These are phyloP conservation scores for Emericellopsis atlantica DNA, from an alignment of 2,329 filamentous ascomycete species.

Conservation along the genomic window DNA sequence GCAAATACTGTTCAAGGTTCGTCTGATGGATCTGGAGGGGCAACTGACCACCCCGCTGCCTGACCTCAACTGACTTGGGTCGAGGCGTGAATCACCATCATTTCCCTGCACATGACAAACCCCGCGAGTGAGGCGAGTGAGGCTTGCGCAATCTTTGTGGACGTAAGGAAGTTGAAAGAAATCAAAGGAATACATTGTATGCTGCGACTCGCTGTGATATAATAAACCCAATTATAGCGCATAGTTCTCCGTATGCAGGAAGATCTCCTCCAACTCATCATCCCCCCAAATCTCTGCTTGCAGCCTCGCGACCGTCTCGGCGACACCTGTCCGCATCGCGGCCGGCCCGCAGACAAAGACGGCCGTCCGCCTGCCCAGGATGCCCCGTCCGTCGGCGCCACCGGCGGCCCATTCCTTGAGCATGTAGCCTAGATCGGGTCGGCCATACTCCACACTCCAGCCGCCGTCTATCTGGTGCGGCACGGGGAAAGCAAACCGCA, in stretches of 20 bases:
- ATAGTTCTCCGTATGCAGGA: slow-evolving; percentile 91
- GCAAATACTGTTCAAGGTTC: no score
- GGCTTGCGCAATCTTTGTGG: no score
- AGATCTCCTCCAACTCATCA: slow-evolving; percentile 74
- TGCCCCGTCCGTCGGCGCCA: slow-evolving; percentile 50
- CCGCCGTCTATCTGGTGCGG: slow-evolving; percentile 59
- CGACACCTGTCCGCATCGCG: slow-evolving; percentile 76
- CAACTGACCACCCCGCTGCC: no score
- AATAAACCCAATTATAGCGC: slow-evolving; percentile 44
- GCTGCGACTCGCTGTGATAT: no score
- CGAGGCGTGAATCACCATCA: no score
- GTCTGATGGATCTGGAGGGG: no score
- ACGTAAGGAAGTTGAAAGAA: no score
- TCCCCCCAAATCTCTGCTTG: slow-evolving; percentile 77
- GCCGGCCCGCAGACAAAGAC: slow-evolving; percentile 90
- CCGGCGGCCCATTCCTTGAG: slow-evolving; percentile 69
- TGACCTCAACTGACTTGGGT: no score
- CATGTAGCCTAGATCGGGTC: slow-evolving; percentile 80
- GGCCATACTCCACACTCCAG: slow-evolving; percentile 86
- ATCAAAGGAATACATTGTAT: no score
- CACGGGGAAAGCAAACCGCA: slow-evolving; percentile 77
- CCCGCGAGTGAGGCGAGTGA: no score
- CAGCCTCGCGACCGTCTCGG: slow-evolving; percentile 69
- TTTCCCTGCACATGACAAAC: no score
- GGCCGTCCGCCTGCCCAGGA: slow-evolving; percentile 69